Evolutionary conservation across 1,284 basidiomycete genomes (phyloP).

Genomic region (Ganoderma meredithae): DNA sequence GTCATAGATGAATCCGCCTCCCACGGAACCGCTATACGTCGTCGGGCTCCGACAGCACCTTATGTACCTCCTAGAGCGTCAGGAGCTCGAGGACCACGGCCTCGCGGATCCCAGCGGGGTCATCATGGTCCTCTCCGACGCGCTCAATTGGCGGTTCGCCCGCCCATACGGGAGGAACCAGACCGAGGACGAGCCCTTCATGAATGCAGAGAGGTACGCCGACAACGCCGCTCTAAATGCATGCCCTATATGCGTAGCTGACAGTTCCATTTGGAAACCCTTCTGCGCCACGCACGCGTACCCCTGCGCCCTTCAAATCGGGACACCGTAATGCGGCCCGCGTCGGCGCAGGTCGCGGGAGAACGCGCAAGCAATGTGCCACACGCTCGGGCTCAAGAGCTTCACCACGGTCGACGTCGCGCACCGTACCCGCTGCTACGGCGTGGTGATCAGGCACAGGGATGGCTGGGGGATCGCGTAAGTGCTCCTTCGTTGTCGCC

Average conservation of each 20-base stretch:
- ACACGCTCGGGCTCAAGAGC: constrained; percentile 57
- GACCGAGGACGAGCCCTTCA: constrained; percentile 37
- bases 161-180: constrained; percentile 49
- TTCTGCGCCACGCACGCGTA: background rate
- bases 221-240: background rate
- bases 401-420: constrained; percentile 74
- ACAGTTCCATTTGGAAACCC: constrained; percentile 7
- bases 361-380: constrained; percentile 53
- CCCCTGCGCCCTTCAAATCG: background rate
- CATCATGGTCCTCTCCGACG: constrained; percentile 60
- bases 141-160: constrained; percentile 55
- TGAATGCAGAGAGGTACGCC: constrained; percentile 25
- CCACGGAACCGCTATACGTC: constrained; percentile 71
- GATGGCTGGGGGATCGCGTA: constrained; percentile 88
- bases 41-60: constrained; percentile 65
- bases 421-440: constrained; percentile 81
- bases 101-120: constrained; percentile 60
- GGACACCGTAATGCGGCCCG: background rate
- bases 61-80: constrained; percentile 70
- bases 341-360: constrained; percentile 45
- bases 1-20: constrained; percentile 63
- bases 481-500: constrained; percentile 39
- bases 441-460: constrained; percentile 68
- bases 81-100: constrained; percentile 73
- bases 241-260: constrained; percentile 15